These are phyloP conservation scores for Epicoccum sorghinum DNA, from an alignment of 2,329 filamentous ascomycete species.

Conservation along the genomic window DNA sequence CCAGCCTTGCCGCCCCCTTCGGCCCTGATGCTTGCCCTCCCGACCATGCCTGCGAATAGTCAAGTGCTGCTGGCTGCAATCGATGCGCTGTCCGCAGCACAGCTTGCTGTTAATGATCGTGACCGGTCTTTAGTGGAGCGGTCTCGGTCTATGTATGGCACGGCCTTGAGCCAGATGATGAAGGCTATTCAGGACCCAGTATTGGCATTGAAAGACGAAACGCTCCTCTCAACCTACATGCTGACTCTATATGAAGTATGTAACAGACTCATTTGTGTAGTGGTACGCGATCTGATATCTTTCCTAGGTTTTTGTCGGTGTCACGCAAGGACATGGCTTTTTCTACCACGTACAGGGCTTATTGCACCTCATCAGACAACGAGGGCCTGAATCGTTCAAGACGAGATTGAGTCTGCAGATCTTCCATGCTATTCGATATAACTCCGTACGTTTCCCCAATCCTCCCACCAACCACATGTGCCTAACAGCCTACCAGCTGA, in stretches of 20 bases:
- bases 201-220: conserved; percentile 40
- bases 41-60: conserved; percentile 38
- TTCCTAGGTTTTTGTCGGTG: conserved; percentile 42
- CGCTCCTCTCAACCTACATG: conserved; percentile 43
- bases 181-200: conserved; percentile 37
- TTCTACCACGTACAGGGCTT: conserved; percentile 47
- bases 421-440: conserved; percentile 45
- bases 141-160: conserved; percentile 44
- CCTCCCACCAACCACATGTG: too few species aligned
- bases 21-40: conserved; percentile 42
- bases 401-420: conserved; percentile 39
- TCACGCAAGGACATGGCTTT: conserved; percentile 43
- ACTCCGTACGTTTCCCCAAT: conserved; percentile 28
- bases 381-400: conserved; percentile 41
- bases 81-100: conserved; percentile 43
- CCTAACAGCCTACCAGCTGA: conserved; percentile 25
- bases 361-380: conserved; percentile 38
- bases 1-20: conserved; percentile 44
- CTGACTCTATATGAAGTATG: conserved; percentile 43
- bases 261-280: background rate
- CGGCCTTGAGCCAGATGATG: conserved; percentile 41
- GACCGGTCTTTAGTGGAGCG: conserved; percentile 40
- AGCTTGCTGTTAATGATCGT: conserved; percentile 41
- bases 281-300: background rate
- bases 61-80: conserved; percentile 40